Evolutionary conservation across 2,329 filamentous ascomycete species (phyloP), one percentile per base, ranked within the genome.

Genomic region (Chaetomiaceae sp.): DNA sequence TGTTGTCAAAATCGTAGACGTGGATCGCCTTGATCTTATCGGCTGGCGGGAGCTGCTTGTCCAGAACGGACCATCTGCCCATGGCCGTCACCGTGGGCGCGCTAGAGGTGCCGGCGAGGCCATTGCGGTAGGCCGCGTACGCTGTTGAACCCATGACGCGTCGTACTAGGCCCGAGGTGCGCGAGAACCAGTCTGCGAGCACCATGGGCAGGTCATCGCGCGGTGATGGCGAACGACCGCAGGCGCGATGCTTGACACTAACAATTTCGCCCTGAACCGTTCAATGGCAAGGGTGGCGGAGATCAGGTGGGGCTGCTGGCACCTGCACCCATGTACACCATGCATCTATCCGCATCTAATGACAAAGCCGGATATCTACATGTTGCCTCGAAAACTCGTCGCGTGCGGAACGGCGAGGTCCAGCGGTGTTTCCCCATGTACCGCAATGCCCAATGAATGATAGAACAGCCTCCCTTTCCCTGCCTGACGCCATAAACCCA

Each of bases 1-100:
- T 97, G 62, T 98, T 97, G 68, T 98, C 93, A 65, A 97, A 98
- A 66, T 98, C 93, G 70, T 97, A 97, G 56, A 98, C 78, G 62
- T 97, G 91, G 42, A 98, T 81, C 8, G 81, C 70, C 63, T 80
- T 88, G 66, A 97, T 84, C 45, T 79, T 73, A 34, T 84, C 73
- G 10, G 81, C 74, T 26, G 79, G 77, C 7, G 88, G 87, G 27
- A 93, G 72, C 50, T 83, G 76, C 61, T 80, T 84, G 60, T 82
- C 81, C 50, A 83, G 71, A 56, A 89, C 81, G 33, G 88, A 95
- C 90, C 90, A 96, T 56, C 90, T 75, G 65, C 83, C 84, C 52
- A 95, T 70, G 34, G 84, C 79, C 14, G 88, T 94, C 49, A 86
- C 66, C 1, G 88, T 94, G 56, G 64, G 56, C n/a, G 39, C 12